phyloP scores from a whole-genome alignment of 371 early-diverging fungal genomes.

The Mucor indicus region DNA sequence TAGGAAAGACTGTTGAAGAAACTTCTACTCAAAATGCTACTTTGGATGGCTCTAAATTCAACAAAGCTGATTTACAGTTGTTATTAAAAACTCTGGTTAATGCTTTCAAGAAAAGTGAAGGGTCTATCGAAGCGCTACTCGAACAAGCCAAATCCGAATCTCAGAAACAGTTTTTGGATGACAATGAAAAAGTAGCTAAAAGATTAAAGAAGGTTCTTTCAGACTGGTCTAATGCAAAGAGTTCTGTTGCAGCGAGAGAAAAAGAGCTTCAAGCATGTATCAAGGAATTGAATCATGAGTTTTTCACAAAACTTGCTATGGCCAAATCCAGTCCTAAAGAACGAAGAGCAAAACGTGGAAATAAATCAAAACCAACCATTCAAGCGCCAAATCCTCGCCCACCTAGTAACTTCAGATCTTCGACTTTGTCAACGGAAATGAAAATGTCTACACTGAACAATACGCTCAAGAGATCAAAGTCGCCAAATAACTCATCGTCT shows the following conservation, averaged over 20 bases:
- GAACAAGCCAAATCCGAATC: conserved; percentile 34
- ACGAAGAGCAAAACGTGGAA: conserved; percentile 1
- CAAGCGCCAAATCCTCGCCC: not conserved
- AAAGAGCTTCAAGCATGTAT: conserved; percentile 40
- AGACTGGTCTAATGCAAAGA: conserved; percentile 40
- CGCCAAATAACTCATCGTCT: conserved; percentile 1
- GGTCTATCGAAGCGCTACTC: conserved; percentile 19
- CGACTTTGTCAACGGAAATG: conserved; percentile 23
- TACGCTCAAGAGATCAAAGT: conserved; percentile 4
- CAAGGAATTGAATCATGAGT: conserved; percentile 41
- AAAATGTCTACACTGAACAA: conserved; percentile 12
- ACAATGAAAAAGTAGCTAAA: conserved; percentile 48
- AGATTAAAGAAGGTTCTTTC: too few species aligned
- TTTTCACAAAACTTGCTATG: conserved; percentile 45
- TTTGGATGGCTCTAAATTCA: conserved; percentile 31
- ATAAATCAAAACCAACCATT: not conserved
- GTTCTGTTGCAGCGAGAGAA: conserved; percentile 26
- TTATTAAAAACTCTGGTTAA: conserved; percentile 37
- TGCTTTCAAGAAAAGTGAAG: conserved; percentile 28
- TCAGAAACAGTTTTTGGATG: conserved; percentile 39
- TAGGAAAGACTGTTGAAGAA: conserved; percentile 29
- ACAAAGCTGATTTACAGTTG: conserved; percentile 47
- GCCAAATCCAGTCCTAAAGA: conserved; percentile 26
- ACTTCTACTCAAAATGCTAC: conserved; percentile 37
- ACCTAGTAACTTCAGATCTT: conserved; percentile 14